These are phyloP conservation scores for Phylloporus arenicola DNA, from an alignment of 768 basidiomycete species.

Conservation along the genomic window DNA sequence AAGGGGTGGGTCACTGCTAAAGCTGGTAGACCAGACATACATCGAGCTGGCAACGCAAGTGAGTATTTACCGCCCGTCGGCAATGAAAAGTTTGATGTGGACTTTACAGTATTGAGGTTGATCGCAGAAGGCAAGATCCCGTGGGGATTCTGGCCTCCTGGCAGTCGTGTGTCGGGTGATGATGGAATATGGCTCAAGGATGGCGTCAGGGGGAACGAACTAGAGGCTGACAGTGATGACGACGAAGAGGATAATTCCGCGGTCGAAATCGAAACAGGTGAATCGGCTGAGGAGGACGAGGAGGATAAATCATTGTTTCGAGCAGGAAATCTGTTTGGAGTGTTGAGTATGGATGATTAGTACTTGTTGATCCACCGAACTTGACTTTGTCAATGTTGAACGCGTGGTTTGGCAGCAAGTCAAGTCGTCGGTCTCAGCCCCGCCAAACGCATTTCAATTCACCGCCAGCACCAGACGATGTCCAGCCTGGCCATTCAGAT, in stretches of 20 bases:
- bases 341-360: constrained; percentile 25
- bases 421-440: constrained; percentile 18
- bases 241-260: constrained; percentile 17
- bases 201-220: constrained; percentile 18
- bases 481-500: constrained; percentile 4
- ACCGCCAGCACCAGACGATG: neutral
- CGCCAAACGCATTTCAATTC: constrained; percentile 4
- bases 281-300: constrained; percentile 17
- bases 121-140: constrained; percentile 74
- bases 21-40: constrained; percentile 82
- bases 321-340: constrained; percentile 25
- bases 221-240: constrained; percentile 29
- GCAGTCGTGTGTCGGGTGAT: constrained; percentile 26
- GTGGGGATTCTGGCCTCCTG: constrained; percentile 87
- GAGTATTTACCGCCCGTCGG: constrained; percentile 30
- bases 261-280: constrained; percentile 6
- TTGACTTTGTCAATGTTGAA: constrained; percentile 20
- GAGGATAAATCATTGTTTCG: constrained; percentile 3
- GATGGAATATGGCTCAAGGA: constrained; percentile 58
- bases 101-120: constrained; percentile 61
- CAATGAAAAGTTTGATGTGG: neutral
- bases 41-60: constrained; percentile 88
- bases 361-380: constrained; percentile 7
- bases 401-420: constrained; percentile 30
- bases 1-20: constrained; percentile 90